A percentile compares a stretch with the other conserved stretches of the same genome.
Conservation (phyloP, 2,329 filamentous ascomycete genomes). For the Elsinoe australis region DNA sequence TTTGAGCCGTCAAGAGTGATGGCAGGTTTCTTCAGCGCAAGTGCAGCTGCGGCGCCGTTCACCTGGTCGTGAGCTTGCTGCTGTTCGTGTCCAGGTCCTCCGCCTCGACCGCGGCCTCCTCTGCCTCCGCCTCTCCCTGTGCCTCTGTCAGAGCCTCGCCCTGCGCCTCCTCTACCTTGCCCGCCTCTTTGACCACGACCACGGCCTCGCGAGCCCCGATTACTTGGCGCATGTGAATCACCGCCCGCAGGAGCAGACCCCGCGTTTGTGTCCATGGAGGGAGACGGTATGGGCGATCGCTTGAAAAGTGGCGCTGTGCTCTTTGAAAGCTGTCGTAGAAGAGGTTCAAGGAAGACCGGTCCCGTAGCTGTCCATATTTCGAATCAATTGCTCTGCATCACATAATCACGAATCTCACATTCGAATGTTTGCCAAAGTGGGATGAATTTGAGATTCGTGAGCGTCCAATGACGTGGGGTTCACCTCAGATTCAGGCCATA, state of each 20-base stretch:
- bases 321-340: not conserved
- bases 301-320: not conserved
- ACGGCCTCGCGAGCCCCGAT: not conserved
- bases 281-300: not conserved
- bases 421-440: slow-evolving; percentile 11
- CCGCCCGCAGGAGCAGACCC: not conserved
- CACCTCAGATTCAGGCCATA: not conserved
- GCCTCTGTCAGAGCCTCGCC: slow-evolving; percentile 20
- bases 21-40: slow-evolving; percentile 26
- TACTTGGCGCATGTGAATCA: slow-evolving; percentile 1
- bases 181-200: slow-evolving; percentile 24
- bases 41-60: slow-evolving; percentile 18
- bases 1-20: slow-evolving; percentile 11
- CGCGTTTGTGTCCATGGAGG: slow-evolving; percentile 8
- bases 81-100: slow-evolving; percentile 26
- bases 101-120: slow-evolving; percentile 29
- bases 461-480: slow-evolving; percentile 15
- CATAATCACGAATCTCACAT: not conserved
- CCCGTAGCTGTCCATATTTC: too few species aligned
- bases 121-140: slow-evolving; percentile 28
- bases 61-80: slow-evolving; percentile 26
- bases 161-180: slow-evolving; percentile 1
- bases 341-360: too few species aligned
- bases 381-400: not conserved
- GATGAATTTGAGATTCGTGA: slow-evolving; percentile 9